phyloP scores from a whole-genome alignment of 106 monocot genomes.

The Acorus calamus region DNA sequence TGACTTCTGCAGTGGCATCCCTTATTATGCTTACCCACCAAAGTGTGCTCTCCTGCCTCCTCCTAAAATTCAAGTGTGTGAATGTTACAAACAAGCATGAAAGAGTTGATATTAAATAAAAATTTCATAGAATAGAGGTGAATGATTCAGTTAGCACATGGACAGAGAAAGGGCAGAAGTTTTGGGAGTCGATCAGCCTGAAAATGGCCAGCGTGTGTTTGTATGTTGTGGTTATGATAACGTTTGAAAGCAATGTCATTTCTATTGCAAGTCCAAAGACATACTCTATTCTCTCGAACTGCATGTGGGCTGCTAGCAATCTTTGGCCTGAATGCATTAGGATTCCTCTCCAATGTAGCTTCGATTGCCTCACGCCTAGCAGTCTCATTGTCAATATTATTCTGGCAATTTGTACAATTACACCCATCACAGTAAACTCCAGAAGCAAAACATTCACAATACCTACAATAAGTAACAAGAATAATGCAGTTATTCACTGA shows the following conservation, averaged over 20 bases:
- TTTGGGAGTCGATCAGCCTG: no score
- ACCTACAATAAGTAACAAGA: constrained; percentile 29
- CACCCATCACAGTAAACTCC: constrained; percentile 95
- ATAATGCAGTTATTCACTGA: not conserved
- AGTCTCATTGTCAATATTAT: constrained; percentile 88
- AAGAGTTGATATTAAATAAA: no score
- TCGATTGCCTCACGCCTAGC: constrained; percentile 87
- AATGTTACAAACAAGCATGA: no score
- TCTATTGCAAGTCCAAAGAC: not conserved
- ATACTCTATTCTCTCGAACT: constrained; percentile 28
- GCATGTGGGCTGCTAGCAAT: constrained; percentile 87
- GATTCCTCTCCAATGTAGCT: constrained; percentile 84
- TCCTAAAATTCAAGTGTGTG: constrained; percentile 33
- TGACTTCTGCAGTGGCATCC: constrained; percentile 93
- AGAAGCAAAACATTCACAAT: constrained; percentile 96
- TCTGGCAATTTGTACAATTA: constrained; percentile 84
- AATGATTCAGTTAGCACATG: no score
- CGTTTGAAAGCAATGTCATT: no score
- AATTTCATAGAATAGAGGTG: no score
- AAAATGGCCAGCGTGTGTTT: no score
- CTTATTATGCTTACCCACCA: constrained; percentile 84
- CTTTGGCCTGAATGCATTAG: constrained; percentile 93
- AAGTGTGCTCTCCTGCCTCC: constrained; percentile 41
- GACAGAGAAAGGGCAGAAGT: no score
- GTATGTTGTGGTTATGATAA: no score